Evolutionary conservation across 768 basidiomycete genomes (phyloP).

Genomic region (Pseudohyphozyma bogoriensis): DNA sequence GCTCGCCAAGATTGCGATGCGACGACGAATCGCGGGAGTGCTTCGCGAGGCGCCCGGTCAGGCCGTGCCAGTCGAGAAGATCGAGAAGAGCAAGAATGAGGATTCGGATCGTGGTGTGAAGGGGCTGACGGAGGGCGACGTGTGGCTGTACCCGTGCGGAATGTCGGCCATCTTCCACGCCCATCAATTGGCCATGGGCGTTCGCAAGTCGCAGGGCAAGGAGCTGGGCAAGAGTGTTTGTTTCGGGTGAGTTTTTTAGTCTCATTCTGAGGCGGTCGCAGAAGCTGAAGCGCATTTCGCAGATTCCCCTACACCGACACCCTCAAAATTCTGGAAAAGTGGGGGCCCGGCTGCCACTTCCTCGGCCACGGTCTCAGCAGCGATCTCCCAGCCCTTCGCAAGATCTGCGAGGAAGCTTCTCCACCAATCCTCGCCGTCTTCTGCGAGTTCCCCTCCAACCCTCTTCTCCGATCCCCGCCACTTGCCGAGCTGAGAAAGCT

Average conservation of each 20-base stretch:
- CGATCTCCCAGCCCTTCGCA: slow-evolving; percentile 64
- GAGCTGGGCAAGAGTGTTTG: slow-evolving; percentile 68
- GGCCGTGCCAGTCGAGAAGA: slow-evolving; percentile 38
- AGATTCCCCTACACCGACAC: slow-evolving; percentile 96
- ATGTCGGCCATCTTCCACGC: slow-evolving; percentile 94
- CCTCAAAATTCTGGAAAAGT: slow-evolving; percentile 84
- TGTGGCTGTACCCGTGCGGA: slow-evolving; percentile 74
- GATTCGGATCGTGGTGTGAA: slow-evolving; percentile 56
- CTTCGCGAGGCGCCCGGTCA: slow-evolving; percentile 41
- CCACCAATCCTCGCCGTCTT: slow-evolving; percentile 70
- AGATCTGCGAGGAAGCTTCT: slow-evolving; percentile 45
- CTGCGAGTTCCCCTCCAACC: slow-evolving; percentile 93
- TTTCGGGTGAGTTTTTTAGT: slow-evolving; percentile 64
- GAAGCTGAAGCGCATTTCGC: neutral
- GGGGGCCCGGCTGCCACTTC: slow-evolving; percentile 90
- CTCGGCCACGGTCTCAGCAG: slow-evolving; percentile 66
- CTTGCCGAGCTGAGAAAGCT: slow-evolving; percentile 61
- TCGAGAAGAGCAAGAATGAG: slow-evolving; percentile 15
- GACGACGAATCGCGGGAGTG: slow-evolving; percentile 81
- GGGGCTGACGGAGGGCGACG: slow-evolving; percentile 70
- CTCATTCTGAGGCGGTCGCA: neutral
- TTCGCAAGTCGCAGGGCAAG: slow-evolving; percentile 41
- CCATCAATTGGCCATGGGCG: slow-evolving; percentile 57
- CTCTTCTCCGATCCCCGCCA: slow-evolving; percentile 75
- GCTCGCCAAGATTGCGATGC: slow-evolving; percentile 74